Conservation (phyloP, 352 stramenopile genomes). For the Phytopythium oedochilum region DNA sequence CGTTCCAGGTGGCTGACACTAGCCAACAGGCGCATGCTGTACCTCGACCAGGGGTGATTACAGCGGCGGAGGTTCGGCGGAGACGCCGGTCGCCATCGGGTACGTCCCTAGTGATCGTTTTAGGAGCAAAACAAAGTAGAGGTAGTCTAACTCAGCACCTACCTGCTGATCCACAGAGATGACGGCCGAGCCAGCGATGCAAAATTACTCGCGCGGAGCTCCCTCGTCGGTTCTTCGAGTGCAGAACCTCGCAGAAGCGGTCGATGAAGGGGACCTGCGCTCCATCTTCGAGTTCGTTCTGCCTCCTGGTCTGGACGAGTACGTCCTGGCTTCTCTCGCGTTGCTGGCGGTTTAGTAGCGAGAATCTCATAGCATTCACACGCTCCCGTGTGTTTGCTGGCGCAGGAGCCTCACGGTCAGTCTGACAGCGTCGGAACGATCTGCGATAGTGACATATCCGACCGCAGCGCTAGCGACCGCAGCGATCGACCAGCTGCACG, state of each 20-base stretch:
- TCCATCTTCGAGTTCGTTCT: conserved; percentile 58
- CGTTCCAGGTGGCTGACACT: conserved; percentile 20
- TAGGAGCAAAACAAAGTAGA: no score
- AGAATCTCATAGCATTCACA: neutral
- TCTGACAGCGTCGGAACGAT: conserved; percentile 2
- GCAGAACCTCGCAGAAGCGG: conserved; percentile 30
- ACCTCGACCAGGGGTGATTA: conserved; percentile 47
- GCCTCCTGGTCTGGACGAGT: conserved; percentile 33
- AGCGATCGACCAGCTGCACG: conserved; percentile 41
- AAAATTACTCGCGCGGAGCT: conserved; percentile 25
- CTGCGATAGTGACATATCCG: conserved; percentile 20
- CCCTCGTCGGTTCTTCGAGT: conserved; percentile 27
- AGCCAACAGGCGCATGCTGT: neutral
- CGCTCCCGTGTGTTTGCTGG: neutral
- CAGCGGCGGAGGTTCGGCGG: conserved; percentile 41
- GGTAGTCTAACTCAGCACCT: neutral
- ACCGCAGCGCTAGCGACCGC: conserved; percentile 23
- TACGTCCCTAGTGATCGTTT: no score
- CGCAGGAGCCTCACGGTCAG: conserved; percentile 12
- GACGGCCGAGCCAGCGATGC: conserved; percentile 25
- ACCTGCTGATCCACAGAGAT: conserved; percentile 12
- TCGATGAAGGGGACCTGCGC: conserved; percentile 50
- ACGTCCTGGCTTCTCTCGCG: conserved; percentile 5
- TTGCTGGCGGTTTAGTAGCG: neutral
- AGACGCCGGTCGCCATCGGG: conserved; percentile 28